Percentiles rank a stretch among this genome's conserved stretches.
These are phyloP conservation scores for Areca catechu DNA, from an alignment of 176 grass and related monocot genomes.

Conservation along the genomic window DNA sequence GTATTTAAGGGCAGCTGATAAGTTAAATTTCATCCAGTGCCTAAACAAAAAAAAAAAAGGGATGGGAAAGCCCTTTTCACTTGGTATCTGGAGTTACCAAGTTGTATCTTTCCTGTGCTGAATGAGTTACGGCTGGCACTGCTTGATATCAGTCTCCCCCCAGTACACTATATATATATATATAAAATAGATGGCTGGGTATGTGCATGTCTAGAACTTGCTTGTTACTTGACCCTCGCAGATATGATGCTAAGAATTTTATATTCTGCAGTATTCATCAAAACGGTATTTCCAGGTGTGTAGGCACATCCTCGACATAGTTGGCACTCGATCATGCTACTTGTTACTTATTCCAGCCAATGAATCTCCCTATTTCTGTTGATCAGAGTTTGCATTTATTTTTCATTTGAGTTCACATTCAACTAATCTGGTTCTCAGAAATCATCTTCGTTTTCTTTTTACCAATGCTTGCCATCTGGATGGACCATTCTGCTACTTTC, in stretches of 20 bases:
- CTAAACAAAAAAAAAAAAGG: no score
- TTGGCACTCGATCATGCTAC: no score
- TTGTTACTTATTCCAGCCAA: no score
- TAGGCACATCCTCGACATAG: background rate
- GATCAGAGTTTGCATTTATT: constrained; percentile 18
- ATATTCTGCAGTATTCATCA: constrained; percentile 80
- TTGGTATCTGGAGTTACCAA: no score
- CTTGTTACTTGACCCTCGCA: constrained; percentile 42
- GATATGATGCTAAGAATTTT: constrained; percentile 77
- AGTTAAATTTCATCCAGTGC: no score
- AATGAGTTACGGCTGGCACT: no score
- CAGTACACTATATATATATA: no score
- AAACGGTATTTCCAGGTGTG: constrained; percentile 78
- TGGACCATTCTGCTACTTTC: constrained; percentile 74
- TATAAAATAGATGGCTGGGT: no score
- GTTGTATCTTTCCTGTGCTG: no score
- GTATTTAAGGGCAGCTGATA: no score
- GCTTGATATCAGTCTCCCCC: no score
- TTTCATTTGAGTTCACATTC: background rate
- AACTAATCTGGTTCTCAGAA: constrained; percentile 5
- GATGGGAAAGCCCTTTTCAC: no score
- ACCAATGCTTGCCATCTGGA: constrained; percentile 56
- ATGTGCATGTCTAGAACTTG: background rate
- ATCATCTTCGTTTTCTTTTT: constrained; percentile 55
- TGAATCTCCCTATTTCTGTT: background rate